Percentiles rank a stretch among this genome's conserved stretches.
These are phyloP conservation scores for Ampelocalamus luodianensis DNA, from an alignment of 176 grass and related monocot species.

Conservation along the genomic window DNA sequence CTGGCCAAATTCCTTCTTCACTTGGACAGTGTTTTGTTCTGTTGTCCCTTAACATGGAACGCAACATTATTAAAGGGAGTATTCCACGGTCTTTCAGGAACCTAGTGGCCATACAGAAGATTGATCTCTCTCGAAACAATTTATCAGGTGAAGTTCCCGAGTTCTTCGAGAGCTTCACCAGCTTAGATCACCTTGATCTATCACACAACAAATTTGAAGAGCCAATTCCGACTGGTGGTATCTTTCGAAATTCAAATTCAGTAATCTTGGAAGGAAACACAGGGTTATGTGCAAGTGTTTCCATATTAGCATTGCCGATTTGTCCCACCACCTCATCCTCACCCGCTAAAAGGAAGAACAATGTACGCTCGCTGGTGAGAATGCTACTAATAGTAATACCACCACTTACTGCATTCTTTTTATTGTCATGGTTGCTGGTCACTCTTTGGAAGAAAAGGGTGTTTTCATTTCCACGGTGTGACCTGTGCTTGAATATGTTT, in stretches of 20 bases:
- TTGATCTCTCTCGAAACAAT: constrained; percentile 17
- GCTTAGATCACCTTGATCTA: constrained; percentile 16
- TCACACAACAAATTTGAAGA: constrained; percentile 38
- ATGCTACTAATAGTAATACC: not conserved
- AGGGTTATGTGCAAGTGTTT: no score
- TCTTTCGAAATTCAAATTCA: not conserved
- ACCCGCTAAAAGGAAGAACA: no score
- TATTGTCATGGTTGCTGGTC: not conserved
- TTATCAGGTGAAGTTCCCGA: not conserved
- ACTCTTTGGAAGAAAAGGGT: constrained; percentile 20
- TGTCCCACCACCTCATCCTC: not conserved
- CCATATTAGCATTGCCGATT: not conserved
- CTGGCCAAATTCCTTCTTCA: no score
- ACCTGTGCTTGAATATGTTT: no score
- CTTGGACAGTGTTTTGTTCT: no score
- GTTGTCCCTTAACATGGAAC: no score
- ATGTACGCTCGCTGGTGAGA: not conserved
- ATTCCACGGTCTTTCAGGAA: no score
- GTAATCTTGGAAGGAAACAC: constrained; percentile 26
- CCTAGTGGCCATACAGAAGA: not conserved
- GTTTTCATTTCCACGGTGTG: not conserved
- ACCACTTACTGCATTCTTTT: not conserved
- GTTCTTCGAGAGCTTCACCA: not conserved
- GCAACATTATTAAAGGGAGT: not conserved
- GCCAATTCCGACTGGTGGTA: not conserved